These are phyloP conservation scores for Rhizopogon roseolus DNA, from an alignment of 768 basidiomycete species.

Conservation along the genomic window DNA sequence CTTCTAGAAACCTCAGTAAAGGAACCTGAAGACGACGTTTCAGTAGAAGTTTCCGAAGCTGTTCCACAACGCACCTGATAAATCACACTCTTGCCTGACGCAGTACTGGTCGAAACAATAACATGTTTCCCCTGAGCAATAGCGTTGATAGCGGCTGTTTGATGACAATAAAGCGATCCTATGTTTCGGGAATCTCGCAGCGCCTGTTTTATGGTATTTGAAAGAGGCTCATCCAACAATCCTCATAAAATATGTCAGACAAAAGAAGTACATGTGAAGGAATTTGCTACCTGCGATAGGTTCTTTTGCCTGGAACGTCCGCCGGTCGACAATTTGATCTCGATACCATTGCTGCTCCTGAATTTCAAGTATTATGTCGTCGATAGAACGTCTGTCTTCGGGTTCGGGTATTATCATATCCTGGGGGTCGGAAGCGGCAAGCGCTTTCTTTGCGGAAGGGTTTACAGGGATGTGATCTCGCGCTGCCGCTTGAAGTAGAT, in stretches of 20 bases:
- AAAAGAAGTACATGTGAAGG: not conserved
- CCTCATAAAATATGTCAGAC: conserved; percentile 26
- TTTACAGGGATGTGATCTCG: conserved; percentile 68
- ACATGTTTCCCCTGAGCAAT: conserved; percentile 59
- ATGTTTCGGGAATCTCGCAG: conserved; percentile 58
- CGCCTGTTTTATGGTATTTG: conserved; percentile 49
- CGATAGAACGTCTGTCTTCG: conserved; percentile 52
- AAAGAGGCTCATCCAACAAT: conserved; percentile 51
- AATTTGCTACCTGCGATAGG: conserved; percentile 42
- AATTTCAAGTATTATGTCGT: conserved; percentile 54
- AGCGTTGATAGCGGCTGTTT: conserved; percentile 67
- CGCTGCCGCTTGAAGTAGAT: conserved; percentile 61
- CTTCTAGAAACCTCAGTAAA: conserved; percentile 59
- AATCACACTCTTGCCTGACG: conserved; percentile 85
- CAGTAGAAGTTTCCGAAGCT: not conserved
- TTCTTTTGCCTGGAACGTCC: conserved; percentile 47
- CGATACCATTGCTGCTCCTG: conserved; percentile 58
- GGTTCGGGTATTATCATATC: conserved; percentile 31
- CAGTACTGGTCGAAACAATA: conserved; percentile 87
- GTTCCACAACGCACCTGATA: conserved; percentile 57
- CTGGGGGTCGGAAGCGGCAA: not conserved
- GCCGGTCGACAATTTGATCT: conserved; percentile 60
- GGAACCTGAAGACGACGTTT: conserved; percentile 49
- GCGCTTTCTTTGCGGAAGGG: conserved; percentile 27
- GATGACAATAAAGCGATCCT: conserved; percentile 58